Conservation (phyloP, 352 stramenopile species). For the Phytophthora pini region DNA sequence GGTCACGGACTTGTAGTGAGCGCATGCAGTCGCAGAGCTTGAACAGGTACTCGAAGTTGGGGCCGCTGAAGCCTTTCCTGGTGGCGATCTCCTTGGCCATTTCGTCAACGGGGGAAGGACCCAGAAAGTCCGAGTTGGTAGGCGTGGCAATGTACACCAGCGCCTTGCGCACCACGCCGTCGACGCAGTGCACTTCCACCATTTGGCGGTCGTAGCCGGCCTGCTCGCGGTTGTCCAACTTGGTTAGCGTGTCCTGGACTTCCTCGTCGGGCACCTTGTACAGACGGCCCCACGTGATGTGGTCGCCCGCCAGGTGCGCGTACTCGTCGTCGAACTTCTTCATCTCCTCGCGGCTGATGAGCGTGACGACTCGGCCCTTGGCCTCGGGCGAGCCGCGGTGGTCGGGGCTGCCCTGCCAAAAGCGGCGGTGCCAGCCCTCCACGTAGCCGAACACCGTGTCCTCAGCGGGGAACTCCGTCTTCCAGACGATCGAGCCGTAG, state of each 20-base stretch:
- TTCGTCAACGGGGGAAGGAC: conserved; percentile 65
- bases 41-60: conserved; percentile 89
- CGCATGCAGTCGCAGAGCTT: conserved; percentile 86
- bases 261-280: conserved; percentile 88
- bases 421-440: conserved; percentile 85
- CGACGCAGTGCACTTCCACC: conserved; percentile 80
- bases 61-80: conserved; percentile 68
- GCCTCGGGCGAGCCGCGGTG: conserved; percentile 82
- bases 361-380: conserved; percentile 86
- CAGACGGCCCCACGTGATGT: conserved; percentile 85
- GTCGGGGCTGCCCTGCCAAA: conserved; percentile 91
- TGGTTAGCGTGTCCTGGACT: conserved; percentile 72
- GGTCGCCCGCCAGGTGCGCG: conserved; percentile 64
- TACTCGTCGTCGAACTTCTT: conserved; percentile 76
- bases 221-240: conserved; percentile 88
- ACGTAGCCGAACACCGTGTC: conserved; percentile 81
- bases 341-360: conserved; percentile 84
- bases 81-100: conserved; percentile 87
- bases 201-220: conserved; percentile 82
- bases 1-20: conserved; percentile 71
- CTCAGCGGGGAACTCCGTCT: conserved; percentile 73
- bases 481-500: conserved; percentile 86
- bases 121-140: conserved; percentile 86
- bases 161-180: conserved; percentile 68
- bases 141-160: conserved; percentile 88